Evolutionary conservation across 345 rosid genomes (phyloP).

Genomic region (Jatropha curcas): DNA sequence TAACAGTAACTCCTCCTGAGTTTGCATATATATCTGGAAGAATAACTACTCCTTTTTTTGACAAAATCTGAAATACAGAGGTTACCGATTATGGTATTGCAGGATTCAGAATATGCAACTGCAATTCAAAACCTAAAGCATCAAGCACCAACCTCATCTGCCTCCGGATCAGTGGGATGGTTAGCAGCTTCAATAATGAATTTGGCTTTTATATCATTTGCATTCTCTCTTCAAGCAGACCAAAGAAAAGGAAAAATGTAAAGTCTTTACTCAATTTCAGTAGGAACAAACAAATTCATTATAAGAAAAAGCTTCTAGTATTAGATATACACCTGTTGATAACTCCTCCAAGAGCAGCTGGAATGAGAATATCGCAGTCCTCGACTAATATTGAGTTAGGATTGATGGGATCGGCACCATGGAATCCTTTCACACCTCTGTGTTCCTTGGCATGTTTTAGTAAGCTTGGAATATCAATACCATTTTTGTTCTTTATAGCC

Average conservation of each 20-base stretch:
- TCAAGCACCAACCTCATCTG: constrained; percentile 66
- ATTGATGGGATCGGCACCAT: constrained; percentile 59
- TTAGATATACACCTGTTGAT: constrained; percentile 61
- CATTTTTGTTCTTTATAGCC: constrained; percentile 80
- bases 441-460: constrained; percentile 60
- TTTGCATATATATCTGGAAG: constrained; percentile 96
- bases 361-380: constrained; percentile 84
- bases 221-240: constrained; percentile 64
- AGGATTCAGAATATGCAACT: background rate
- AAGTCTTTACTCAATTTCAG: too few relatives aligned
- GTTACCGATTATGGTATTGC: background rate
- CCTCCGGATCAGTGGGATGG: constrained; percentile 98
- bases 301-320: background rate
- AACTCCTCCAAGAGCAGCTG: constrained; percentile 96
- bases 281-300: background rate
- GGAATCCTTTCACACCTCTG: constrained; percentile 77
- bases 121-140: constrained; percentile 10
- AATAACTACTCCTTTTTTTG: constrained; percentile 83
- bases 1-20: constrained; percentile 96
- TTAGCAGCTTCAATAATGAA: constrained; percentile 91
- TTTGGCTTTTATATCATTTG: constrained; percentile 80
- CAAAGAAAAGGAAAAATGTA: background rate
- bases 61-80: constrained; percentile 51
- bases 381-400: constrained; percentile 63
- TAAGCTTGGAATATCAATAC: constrained; percentile 61